These are phyloP conservation scores for Aspergillus awamori DNA, from an alignment of 2,329 filamentous ascomycete genomes.

Conservation along the genomic window DNA sequence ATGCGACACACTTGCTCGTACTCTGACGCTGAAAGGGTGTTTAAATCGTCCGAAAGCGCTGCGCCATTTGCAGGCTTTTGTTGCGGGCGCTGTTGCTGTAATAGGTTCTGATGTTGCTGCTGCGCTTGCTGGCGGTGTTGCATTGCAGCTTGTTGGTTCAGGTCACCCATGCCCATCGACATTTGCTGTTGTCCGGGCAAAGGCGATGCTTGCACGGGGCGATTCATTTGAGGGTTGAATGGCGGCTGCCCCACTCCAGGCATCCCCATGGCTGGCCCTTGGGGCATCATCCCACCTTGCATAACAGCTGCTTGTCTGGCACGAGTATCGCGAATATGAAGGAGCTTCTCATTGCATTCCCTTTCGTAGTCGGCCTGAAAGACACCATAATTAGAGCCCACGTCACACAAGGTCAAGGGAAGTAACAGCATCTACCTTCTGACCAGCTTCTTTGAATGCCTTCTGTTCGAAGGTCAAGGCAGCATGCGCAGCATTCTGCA, in stretches of 20 bases:
- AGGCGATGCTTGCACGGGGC: conserved; percentile 55
- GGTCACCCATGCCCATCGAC: conserved; percentile 40
- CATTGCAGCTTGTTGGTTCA: conserved; percentile 36
- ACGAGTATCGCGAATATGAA: conserved; percentile 49
- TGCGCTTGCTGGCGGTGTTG: conserved; percentile 40
- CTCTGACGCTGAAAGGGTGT: conserved; percentile 44
- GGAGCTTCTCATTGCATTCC: conserved; percentile 48
- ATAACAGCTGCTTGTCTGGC: conserved; percentile 46
- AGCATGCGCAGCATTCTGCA: conserved; percentile 42
- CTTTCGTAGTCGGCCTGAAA: conserved; percentile 47
- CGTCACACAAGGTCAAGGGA: not conserved
- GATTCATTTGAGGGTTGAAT: conserved; percentile 55
- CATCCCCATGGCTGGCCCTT: conserved; percentile 36
- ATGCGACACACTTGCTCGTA: conserved; percentile 49
- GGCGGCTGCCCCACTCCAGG: conserved; percentile 43
- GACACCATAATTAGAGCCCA: conserved; percentile 4
- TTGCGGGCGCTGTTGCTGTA: conserved; percentile 33
- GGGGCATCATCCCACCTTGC: conserved; percentile 45
- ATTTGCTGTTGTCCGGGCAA: conserved; percentile 46
- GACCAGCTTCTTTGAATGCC: conserved; percentile 46
- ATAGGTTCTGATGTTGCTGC: conserved; percentile 34
- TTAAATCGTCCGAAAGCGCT: conserved; percentile 39
- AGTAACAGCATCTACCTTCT: conserved; percentile 29
- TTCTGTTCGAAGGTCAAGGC: conserved; percentile 51
- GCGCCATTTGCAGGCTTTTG: conserved; percentile 33